Conservation (phyloP, 2,329 filamentous ascomycete species). For the Alternaria brassicicola region DNA sequence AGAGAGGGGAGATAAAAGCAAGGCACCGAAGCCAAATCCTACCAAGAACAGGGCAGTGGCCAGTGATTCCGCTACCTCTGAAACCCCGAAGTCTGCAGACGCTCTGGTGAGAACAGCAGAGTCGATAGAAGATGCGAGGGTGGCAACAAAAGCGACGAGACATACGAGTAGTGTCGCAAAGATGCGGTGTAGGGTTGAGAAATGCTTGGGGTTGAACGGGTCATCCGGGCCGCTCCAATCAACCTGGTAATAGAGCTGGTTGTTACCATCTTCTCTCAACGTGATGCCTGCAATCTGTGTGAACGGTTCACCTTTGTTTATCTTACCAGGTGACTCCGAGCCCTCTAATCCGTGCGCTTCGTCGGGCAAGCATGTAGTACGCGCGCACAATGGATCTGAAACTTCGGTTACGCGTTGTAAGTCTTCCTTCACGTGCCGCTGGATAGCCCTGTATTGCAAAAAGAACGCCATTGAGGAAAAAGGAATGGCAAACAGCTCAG, state of each 20-base stretch:
- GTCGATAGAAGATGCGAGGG: slow-evolving; percentile 60
- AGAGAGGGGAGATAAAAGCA: slow-evolving; percentile 54
- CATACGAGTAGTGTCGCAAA: slow-evolving; percentile 26
- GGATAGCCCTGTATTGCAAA: slow-evolving; percentile 1
- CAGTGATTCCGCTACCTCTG: slow-evolving; percentile 52
- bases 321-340: not conserved
- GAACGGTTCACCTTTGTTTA: slow-evolving; percentile 1
- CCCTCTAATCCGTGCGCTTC: not conserved
- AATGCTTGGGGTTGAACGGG: slow-evolving; percentile 8
- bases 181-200: slow-evolving; percentile 8
- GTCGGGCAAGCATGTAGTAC: not conserved
- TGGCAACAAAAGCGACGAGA: slow-evolving; percentile 57
- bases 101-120: slow-evolving; percentile 58
- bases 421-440: slow-evolving; percentile 5
- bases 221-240: slow-evolving; percentile 8
- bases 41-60: slow-evolving; percentile 56
- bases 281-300: slow-evolving; percentile 9
- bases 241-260: slow-evolving; percentile 8
- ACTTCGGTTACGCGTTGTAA: slow-evolving; percentile 4
- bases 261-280: slow-evolving; percentile 6
- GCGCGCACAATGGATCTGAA: not conserved
- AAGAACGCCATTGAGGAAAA: slow-evolving; percentile 9
- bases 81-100: slow-evolving; percentile 53
- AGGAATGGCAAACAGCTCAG: not conserved
- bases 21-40: slow-evolving; percentile 55